Base-by-base conservation (phyloP, 2,329 filamentous ascomycete species). In the Hypoxylon sp. region DNA sequence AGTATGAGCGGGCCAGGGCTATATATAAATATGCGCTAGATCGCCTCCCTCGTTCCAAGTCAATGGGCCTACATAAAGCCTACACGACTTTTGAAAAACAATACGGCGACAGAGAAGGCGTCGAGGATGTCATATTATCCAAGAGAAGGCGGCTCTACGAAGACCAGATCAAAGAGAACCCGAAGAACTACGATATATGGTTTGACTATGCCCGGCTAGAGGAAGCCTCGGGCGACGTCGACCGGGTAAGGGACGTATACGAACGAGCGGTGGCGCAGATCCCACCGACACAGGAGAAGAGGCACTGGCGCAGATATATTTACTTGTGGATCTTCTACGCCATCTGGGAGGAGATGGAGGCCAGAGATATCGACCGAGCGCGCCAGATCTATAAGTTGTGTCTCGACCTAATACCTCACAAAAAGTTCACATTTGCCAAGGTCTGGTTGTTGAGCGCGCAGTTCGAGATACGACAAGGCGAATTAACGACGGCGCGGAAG, bases 1-100 rank as follows among this genome's bases (percentile, higher is more conserved):
- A 99, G 78, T 94, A 96, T 75, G 95, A 98, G 78, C 91, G 96
- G 6, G 91, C 95, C 2, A 85, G 96, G 66, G 94, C 95, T 30
- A 98, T 99, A 72, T 99, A 96, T 85, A 97, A 97, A 76, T 97
- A 97, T 75, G 95, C 95, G 22, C 82, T 99, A 5, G 96, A 99
- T 78, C 91, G 95, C 54, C 86, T 99, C 67, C 92, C 96, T 9
- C 88, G 96, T 20, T 96, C 93, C 11, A 93, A 91, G 77, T 96
- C 95, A 0, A 89, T 91, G 78, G 83, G 85, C 12, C 84, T 99
- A 7, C 95, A 99, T 81, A 96, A 96, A 76, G 90, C 93, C 12
- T 99, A 98, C 77, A 98, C 95, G 0, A 95, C 92, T 0, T 99
- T 99, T 72, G 96, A 99, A 80, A 99, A 99, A 81, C 96, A 99